phyloP scores from a whole-genome alignment of 768 basidiomycete species.

The Sarcomyxa edulis region DNA sequence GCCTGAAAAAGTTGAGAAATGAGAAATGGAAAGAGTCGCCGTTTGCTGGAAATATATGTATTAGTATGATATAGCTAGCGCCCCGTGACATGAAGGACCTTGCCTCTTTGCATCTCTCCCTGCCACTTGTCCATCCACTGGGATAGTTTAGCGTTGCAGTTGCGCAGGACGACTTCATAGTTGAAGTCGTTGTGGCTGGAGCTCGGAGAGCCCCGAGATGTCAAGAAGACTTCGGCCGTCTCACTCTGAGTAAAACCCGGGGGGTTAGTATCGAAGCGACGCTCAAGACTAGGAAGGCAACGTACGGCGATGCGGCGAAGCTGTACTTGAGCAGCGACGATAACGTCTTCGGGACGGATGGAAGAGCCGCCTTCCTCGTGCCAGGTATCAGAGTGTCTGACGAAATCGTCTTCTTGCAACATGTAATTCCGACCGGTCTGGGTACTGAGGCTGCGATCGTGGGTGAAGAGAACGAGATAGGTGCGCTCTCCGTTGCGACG shows the following conservation, averaged over 20 bases:
- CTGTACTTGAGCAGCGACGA: conserved; percentile 72
- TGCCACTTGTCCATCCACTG: conserved; percentile 73
- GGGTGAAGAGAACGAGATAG: conserved; percentile 80
- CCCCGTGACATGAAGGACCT: conserved; percentile 12
- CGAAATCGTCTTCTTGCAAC: conserved; percentile 81
- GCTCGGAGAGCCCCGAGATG: conserved; percentile 37
- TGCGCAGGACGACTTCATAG: conserved; percentile 65
- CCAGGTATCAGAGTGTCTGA: conserved; percentile 66
- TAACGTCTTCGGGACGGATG: conserved; percentile 73
- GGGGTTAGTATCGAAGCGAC: neutral
- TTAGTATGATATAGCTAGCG: conserved; percentile 5
- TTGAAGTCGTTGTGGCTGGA: conserved; percentile 59
- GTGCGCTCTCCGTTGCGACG: conserved; percentile 83
- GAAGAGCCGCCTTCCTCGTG: conserved; percentile 53
- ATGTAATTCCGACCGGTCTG: conserved; percentile 87
- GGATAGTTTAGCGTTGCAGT: conserved; percentile 67
- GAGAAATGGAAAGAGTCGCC: conserved; percentile 75
- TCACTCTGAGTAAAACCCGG: conserved; percentile 46
- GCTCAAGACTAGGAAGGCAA: conserved; percentile 12
- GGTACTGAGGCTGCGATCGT: conserved; percentile 81
- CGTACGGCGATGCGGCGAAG: conserved; percentile 77
- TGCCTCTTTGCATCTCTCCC: conserved; percentile 67
- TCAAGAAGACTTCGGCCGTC: conserved; percentile 68
- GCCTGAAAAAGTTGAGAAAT: conserved; percentile 69
- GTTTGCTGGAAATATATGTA: conserved; percentile 38